Conservation (phyloP, 1,284 basidiomycete genomes). For the Papiliotrema nemorosa region DNA sequence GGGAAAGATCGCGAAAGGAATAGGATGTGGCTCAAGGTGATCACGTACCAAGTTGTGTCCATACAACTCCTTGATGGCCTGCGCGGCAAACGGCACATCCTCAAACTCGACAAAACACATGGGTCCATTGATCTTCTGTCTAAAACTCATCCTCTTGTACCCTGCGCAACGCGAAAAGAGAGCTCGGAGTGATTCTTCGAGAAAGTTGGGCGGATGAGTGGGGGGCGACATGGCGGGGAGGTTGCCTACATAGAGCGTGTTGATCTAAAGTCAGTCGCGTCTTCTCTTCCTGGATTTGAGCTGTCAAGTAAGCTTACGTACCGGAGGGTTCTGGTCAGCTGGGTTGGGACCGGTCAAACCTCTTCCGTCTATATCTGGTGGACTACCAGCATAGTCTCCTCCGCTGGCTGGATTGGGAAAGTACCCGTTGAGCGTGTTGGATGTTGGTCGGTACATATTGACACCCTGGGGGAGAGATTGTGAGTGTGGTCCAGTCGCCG, state of each 20-base stretch:
- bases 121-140: slow-evolving; percentile 91
- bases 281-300: neutral
- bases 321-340: slow-evolving; percentile 84
- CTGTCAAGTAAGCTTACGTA: slow-evolving; percentile 46
- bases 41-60: slow-evolving; percentile 68
- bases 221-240: slow-evolving; percentile 69
- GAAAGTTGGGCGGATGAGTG: slow-evolving; percentile 64
- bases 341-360: slow-evolving; percentile 52
- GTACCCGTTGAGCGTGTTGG: too few species aligned
- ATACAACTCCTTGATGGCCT: slow-evolving; percentile 81
- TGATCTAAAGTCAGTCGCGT: slow-evolving; percentile 58
- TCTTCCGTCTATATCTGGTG: slow-evolving; percentile 23
- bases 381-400: slow-evolving; percentile 16
- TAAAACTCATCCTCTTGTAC: slow-evolving; percentile 86
- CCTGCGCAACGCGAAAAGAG: slow-evolving; percentile 76
- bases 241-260: slow-evolving; percentile 92
- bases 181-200: slow-evolving; percentile 78
- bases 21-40: too few species aligned
- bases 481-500: neutral
- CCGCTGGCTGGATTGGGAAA: too few species aligned
- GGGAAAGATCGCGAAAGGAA: too few species aligned
- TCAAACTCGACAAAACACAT: slow-evolving; percentile 99
- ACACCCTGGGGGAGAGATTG: too few species aligned
- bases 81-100: slow-evolving; percentile 77
- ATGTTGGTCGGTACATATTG: slow-evolving; percentile 1